Evolutionary conservation across 345 rosid species (phyloP).

Genomic region (Syzygium jambos): DNA sequence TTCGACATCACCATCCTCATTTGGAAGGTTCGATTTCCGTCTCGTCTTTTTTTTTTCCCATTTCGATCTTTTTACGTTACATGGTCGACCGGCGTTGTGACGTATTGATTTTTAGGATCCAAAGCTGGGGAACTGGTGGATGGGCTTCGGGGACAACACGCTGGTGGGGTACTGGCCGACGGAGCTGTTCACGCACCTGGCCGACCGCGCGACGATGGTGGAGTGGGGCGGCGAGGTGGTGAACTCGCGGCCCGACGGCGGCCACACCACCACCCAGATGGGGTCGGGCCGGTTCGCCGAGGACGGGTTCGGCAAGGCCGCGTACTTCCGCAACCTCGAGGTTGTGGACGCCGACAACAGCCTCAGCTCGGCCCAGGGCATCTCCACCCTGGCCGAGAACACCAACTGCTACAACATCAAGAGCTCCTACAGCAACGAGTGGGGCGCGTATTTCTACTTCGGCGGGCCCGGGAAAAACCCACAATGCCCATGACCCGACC

Average conservation of each 20-base stretch:
- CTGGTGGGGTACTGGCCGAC: constrained; percentile 98
- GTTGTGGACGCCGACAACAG: constrained; percentile 86
- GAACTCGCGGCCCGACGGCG: constrained; percentile 69
- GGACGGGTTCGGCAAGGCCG: constrained; percentile 81
- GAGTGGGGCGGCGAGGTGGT: constrained; percentile 99
- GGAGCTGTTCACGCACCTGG: constrained; percentile 81
- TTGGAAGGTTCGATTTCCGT: constrained; percentile 62
- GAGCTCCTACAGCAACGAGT: constrained; percentile 63
- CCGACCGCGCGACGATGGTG: constrained; percentile 86
- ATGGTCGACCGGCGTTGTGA: not conserved
- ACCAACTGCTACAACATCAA: constrained; percentile 82
- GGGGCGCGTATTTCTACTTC: constrained; percentile 92
- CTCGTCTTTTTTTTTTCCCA: not conserved
- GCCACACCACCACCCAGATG: constrained; percentile 91
- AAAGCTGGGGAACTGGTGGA: constrained; percentile 91
- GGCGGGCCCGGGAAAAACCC: constrained; percentile 91
- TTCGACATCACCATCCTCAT: constrained; percentile 86
- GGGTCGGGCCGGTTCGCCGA: constrained; percentile 89
- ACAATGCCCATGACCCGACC: constrained; percentile 43
- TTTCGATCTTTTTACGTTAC: not conserved
- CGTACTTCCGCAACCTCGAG: constrained; percentile 85
- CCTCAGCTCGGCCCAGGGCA: constrained; percentile 50
- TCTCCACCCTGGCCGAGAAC: constrained; percentile 74
- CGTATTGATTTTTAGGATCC: constrained; percentile 44
- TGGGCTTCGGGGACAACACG: constrained; percentile 83